phyloP scores from a whole-genome alignment of 257 asterid genomes.

The Hygrophila difformis region DNA sequence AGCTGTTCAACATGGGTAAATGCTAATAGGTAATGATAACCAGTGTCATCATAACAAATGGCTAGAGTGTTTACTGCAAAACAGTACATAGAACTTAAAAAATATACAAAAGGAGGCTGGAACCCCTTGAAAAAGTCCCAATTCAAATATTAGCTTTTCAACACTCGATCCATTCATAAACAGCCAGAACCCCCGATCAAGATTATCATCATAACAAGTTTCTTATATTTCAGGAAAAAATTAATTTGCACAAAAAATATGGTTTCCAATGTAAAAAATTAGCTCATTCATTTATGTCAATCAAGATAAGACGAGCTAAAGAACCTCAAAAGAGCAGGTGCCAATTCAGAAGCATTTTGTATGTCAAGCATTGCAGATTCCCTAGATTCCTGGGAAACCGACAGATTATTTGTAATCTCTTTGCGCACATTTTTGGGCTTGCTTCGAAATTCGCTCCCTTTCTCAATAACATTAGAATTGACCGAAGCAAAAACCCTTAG shows the following conservation, averaged over 20 bases:
- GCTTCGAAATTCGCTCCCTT: constrained; percentile 18
- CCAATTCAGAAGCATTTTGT: constrained; percentile 58
- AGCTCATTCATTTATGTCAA: background rate
- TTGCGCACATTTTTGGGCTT: constrained; percentile 19
- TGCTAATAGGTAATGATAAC: background rate
- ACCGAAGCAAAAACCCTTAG: constrained; percentile 16
- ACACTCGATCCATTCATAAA: constrained; percentile 3
- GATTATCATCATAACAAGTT: background rate
- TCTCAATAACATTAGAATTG: constrained; percentile 13
- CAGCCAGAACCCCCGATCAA: background rate
- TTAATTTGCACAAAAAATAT: constrained; percentile 10
- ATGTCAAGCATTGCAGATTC: constrained; percentile 60
- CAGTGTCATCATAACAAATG: background rate
- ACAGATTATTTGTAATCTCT: constrained; percentile 16
- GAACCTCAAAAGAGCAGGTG: constrained; percentile 71
- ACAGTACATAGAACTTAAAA: background rate
- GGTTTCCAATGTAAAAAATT: background rate
- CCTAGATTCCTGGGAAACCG: constrained; percentile 23
- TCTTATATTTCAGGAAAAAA: constrained; percentile 5
- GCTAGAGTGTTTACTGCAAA: constrained; percentile 4
- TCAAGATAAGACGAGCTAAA: background rate
- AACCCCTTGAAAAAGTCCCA: background rate
- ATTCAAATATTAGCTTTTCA: constrained; percentile 6
- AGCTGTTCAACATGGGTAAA: too few species aligned
- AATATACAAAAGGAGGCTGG: background rate